A percentile compares a stretch with the other conserved stretches of the same genome.
Evolutionary conservation across 768 basidiomycete genomes (phyloP).

Genomic region (Lactarius sp.): DNA sequence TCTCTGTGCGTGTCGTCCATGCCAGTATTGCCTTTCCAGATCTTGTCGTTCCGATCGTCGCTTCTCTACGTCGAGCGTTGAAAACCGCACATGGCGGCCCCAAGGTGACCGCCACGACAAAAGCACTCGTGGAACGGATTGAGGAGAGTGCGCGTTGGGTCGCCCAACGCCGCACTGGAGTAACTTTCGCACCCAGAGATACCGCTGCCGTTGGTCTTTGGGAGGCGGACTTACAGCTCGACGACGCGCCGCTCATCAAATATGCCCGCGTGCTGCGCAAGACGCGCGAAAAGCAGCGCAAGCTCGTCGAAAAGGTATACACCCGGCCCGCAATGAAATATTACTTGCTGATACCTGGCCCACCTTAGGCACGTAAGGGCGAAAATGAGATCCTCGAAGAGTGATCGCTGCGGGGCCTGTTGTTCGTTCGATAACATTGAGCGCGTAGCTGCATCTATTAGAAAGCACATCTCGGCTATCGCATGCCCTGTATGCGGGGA

Average conservation of each 20-base stretch:
- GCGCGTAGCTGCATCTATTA: neutral
- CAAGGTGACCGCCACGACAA: conserved; percentile 62
- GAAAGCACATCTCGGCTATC: neutral
- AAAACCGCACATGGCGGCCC: conserved; percentile 51
- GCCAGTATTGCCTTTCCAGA: conserved; percentile 94
- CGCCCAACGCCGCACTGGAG: conserved; percentile 59
- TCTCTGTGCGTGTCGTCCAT: conserved; percentile 62
- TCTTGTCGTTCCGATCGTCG: conserved; percentile 71
- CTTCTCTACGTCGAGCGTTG: conserved; percentile 65
- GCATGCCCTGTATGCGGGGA: neutral
- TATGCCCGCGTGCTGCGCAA: conserved; percentile 81
- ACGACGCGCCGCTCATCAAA: conserved; percentile 72
- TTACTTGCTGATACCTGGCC: neutral
- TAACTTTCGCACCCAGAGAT: conserved; percentile 72
- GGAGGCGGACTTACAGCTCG: conserved; percentile 58
- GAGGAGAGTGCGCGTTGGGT: conserved; percentile 83
- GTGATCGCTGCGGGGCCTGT: conserved; percentile 16
- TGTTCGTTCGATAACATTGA: neutral
- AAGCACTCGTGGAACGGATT: conserved; percentile 77
- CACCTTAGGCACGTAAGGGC: conserved; percentile 58
- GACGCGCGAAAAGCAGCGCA: conserved; percentile 66
- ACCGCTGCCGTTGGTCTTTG: conserved; percentile 65
- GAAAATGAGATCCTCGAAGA: conserved; percentile 65
- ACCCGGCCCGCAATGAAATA: neutral
- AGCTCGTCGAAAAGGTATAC: conserved; percentile 68